Conservation (phyloP, 1,139 yeast genomes). For the Candida tetrigidarum region DNA sequence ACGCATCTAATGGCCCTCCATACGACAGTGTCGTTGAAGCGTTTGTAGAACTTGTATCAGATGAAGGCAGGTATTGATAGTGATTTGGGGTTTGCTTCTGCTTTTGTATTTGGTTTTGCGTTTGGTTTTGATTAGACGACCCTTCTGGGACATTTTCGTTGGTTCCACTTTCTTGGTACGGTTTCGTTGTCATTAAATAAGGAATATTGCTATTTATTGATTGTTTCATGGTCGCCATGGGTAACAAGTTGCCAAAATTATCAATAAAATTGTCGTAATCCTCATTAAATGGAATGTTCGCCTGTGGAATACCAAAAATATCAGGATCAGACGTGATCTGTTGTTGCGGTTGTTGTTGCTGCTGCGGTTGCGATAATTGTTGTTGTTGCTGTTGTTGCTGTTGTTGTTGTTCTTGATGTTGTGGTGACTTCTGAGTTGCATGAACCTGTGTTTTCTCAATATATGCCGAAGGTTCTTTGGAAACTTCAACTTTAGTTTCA, state of each 20-base stretch:
- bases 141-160: too few species aligned
- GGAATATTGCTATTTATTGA: constrained; percentile 10
- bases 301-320: background rate
- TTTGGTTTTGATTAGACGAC: too few species aligned
- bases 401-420: constrained; percentile 2
- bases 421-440: background rate
- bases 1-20: constrained; percentile 21
- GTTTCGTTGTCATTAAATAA: constrained; percentile 10
- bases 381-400: constrained; percentile 2
- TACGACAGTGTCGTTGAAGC: constrained; percentile 3
- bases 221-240: constrained; percentile 15
- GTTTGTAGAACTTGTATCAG: constrained; percentile 7
- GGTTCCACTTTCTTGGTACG: constrained; percentile 5
- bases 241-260: constrained; percentile 16
- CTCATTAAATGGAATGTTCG: constrained; percentile 13
- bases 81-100: background rate
- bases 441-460: background rate
- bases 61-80: constrained; percentile 5
- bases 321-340: background rate
- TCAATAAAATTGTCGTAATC: constrained; percentile 19
- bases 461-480: background rate
- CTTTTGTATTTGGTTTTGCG: background rate
- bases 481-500: background rate
- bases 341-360: background rate
- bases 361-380: background rate